A percentile compares a stretch with the other conserved stretches of the same genome.
Conservation (phyloP, 331 rosid species). For the Acacia concinna region DNA sequence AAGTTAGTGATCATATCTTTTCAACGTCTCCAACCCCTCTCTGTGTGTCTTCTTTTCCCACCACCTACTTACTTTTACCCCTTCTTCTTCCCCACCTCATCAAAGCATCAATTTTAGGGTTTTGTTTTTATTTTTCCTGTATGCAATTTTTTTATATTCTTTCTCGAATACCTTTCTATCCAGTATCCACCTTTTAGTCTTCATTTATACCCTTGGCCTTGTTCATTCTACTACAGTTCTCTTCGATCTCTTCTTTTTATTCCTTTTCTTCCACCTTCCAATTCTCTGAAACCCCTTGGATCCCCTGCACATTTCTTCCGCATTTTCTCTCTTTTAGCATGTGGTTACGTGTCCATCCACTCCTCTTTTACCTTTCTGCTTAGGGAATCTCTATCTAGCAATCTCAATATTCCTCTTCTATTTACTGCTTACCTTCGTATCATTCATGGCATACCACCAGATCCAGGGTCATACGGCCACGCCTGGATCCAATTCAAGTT, state of each 20-base stretch:
- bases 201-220: not conserved
- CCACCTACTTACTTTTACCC: not conserved
- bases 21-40: not conserved
- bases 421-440: not conserved
- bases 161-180: not conserved
- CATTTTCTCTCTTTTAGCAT: slow-evolving; percentile 23
- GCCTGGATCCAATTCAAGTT: slow-evolving; percentile 80
- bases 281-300: slow-evolving; percentile 21
- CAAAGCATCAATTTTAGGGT: not conserved
- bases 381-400: slow-evolving; percentile 24
- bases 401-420: not conserved
- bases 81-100: slow-evolving; percentile 5
- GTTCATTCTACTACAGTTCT: not conserved
- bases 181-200: not conserved
- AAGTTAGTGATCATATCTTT: not conserved
- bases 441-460: slow-evolving; percentile 69
- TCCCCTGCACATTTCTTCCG: slow-evolving; percentile 50
- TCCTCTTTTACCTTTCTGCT: slow-evolving; percentile 12
- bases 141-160: not conserved
- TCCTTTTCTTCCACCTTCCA: not conserved
- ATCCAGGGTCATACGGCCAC: slow-evolving; percentile 61
- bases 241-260: not conserved
- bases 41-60: not conserved
- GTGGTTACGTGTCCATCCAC: slow-evolving; percentile 28
- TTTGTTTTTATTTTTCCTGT: not conserved